Percentiles rank a stretch among this genome's conserved stretches.
Conservation (phyloP, 2,329 filamentous ascomycete genomes). For the Epichloe coenophiala region DNA sequence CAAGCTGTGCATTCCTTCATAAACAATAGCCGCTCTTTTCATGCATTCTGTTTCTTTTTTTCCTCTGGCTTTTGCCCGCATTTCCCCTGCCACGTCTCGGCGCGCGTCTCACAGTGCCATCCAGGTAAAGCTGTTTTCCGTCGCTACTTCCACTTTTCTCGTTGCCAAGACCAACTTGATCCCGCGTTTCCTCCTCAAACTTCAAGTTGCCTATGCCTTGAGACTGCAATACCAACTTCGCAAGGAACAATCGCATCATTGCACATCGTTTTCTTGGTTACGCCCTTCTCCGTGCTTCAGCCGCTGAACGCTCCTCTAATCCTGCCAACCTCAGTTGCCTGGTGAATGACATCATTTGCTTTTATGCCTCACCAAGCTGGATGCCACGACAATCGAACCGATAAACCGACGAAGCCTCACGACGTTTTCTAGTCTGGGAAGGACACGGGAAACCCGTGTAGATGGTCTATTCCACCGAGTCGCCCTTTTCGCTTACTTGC, state of each 20-base stretch:
- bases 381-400: neutral
- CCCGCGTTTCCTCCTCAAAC: neutral
- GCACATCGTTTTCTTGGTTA: neutral
- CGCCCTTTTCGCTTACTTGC: neutral
- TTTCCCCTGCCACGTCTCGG: constrained; percentile 1
- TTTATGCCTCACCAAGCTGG: neutral
- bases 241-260: neutral
- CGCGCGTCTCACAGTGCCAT: neutral
- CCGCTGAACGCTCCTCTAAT: neutral
- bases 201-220: neutral
- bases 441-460: neutral
- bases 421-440: neutral
- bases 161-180: constrained; percentile 1
- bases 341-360: neutral
- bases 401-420: neutral
- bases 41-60: neutral
- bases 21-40: constrained; percentile 2
- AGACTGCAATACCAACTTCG: neutral
- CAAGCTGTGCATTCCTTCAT: constrained; percentile 1
- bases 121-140: neutral
- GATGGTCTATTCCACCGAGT: neutral
- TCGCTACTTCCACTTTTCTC: neutral
- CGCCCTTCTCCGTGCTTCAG: neutral
- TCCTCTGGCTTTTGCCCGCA: neutral
- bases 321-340: neutral